Percentiles rank a stretch among this genome's conserved stretches.
Conservation (phyloP, 1,139 yeast species). For the Scheffersomyces quercinus region DNA sequence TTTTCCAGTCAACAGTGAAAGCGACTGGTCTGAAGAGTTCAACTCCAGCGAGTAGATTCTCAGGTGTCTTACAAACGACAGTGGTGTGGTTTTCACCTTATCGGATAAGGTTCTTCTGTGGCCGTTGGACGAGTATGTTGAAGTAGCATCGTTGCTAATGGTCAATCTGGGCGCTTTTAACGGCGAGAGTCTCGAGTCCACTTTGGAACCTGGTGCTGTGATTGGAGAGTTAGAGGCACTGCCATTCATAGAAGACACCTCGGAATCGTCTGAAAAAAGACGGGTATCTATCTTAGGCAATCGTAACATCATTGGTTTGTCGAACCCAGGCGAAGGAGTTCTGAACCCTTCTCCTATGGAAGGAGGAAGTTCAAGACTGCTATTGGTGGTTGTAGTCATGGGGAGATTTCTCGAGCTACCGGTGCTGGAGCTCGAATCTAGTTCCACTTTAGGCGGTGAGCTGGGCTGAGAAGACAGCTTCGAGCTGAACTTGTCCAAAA, state of each 20-base stretch:
- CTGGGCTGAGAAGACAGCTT: too few relatives aligned
- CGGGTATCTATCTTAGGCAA: constrained; percentile 2
- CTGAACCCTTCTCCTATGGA: background rate
- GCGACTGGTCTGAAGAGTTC: constrained; percentile 9
- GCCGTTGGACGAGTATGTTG: background rate
- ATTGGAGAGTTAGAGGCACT: background rate
- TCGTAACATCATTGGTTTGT: background rate
- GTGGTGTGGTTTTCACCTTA: constrained; percentile 35
- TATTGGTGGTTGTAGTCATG: too few relatives aligned
- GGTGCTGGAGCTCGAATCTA: too few relatives aligned
- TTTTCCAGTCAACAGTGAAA: constrained; percentile 4
- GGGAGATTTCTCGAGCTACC: too few relatives aligned
- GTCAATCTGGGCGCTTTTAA: background rate
- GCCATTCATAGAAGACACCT: background rate
- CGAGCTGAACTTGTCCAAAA: too few relatives aligned
- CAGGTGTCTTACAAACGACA: constrained; percentile 41
- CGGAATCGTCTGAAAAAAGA: background rate
- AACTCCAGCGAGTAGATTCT: constrained; percentile 27
- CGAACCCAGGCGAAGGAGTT: constrained; percentile 2
- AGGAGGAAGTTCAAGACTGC: too few relatives aligned
- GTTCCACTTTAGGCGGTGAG: too few relatives aligned
- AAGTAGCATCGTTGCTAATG: background rate
- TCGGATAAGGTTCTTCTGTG: constrained; percentile 26
- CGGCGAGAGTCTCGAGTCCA: background rate
- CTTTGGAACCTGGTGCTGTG: background rate